Evolutionary conservation across 805 yeast species (phyloP).

Genomic region (Hemisphaericaspora nanyangensis): DNA sequence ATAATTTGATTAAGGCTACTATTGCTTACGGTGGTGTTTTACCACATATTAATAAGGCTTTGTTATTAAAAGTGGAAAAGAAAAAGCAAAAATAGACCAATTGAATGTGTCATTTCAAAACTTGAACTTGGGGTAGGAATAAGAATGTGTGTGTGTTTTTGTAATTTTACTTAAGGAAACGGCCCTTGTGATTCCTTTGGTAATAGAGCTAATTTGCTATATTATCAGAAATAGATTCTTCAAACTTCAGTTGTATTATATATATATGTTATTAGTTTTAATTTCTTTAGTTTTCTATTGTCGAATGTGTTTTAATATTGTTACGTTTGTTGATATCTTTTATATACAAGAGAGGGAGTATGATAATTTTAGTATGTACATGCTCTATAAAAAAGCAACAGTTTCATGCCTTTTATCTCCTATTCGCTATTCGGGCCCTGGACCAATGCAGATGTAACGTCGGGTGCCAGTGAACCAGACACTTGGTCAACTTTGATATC

Average conservation of each 20-base stretch:
- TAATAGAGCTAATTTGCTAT: not conserved
- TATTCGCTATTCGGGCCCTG: not conserved
- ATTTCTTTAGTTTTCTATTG: not conserved
- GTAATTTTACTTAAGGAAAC: too few relatives aligned
- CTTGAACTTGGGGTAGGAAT: not conserved
- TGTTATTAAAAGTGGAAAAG: constrained; percentile 73
- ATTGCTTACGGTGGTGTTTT: constrained; percentile 98
- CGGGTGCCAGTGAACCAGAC: too few relatives aligned
- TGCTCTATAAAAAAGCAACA: not conserved
- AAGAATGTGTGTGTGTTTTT: too few relatives aligned
- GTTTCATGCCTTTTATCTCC: too few relatives aligned
- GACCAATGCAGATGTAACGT: too few relatives aligned
- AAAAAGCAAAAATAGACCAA: constrained; percentile 26
- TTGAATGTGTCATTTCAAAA: not conserved
- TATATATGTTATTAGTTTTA: not conserved
- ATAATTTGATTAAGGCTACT: constrained; percentile 88
- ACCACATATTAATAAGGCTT: constrained; percentile 86
- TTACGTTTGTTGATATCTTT: too few relatives aligned
- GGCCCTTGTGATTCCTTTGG: too few relatives aligned
- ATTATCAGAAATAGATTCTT: too few relatives aligned
- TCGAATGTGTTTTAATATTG: too few relatives aligned
- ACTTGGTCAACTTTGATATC: too few relatives aligned
- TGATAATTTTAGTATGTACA: not conserved
- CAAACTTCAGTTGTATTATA: not conserved
- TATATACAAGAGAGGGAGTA: too few relatives aligned